phyloP scores from a whole-genome alignment of 768 basidiomycete species.

The Hemileccinum rubropunctum region DNA sequence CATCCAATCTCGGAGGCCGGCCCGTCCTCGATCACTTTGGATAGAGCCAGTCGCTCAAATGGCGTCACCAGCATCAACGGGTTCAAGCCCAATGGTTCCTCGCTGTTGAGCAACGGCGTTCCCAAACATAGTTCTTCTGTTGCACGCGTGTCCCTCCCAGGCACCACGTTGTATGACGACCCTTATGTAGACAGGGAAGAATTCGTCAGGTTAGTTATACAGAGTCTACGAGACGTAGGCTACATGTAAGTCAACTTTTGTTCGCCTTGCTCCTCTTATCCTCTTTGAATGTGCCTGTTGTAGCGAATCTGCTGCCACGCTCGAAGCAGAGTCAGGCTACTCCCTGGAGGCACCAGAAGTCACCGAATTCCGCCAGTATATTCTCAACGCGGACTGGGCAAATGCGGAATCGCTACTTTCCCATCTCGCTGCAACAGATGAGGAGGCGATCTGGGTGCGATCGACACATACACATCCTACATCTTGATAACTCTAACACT shows the following conservation, averaged over 20 bases:
- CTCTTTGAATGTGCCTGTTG: constrained; percentile 10
- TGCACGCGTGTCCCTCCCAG: constrained; percentile 64
- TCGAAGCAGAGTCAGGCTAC: constrained; percentile 94
- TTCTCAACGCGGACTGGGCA: constrained; percentile 78
- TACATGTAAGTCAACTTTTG: constrained; percentile 69
- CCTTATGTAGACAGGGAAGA: constrained; percentile 84
- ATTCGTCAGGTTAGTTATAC: constrained; percentile 84
- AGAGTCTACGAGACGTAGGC: constrained; percentile 87
- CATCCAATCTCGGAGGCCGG: constrained; percentile 47
- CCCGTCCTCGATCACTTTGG: constrained; percentile 45
- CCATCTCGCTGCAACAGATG: constrained; percentile 65
- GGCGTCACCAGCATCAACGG: constrained; percentile 44
- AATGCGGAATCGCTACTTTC: constrained; percentile 70
- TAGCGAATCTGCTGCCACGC: constrained; percentile 84
- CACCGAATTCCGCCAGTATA: constrained; percentile 73
- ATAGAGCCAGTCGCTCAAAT: constrained; percentile 31
- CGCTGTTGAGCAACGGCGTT: constrained; percentile 47
- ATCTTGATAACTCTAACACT: constrained; percentile 17
- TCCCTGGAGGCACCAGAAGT: constrained; percentile 77
- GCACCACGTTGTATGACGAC: constrained; percentile 75
- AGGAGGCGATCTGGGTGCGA: constrained; percentile 66
- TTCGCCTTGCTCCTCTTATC: constrained; percentile 10
- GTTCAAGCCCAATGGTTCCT: constrained; percentile 35
- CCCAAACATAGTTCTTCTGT: constrained; percentile 49
- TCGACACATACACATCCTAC: constrained; percentile 24